Base-by-base conservation (phyloP, 1,139 yeast species). In the Suhomyces atakaporum region DNA sequence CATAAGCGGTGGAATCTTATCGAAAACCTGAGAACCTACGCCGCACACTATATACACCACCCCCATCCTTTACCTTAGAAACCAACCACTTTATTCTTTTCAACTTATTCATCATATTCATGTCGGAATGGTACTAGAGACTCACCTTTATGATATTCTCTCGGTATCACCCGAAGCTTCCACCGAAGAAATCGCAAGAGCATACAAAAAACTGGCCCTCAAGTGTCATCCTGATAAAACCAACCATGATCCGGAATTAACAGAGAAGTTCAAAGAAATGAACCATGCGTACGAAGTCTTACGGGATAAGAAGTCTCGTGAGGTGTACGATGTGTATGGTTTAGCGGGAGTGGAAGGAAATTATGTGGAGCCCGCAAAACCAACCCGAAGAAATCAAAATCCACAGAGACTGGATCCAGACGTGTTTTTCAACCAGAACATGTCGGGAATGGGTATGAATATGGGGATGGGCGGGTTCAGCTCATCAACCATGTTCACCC, bases 171-270 rank as follows among this genome's bases (percentile, higher is more conserved):
- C 60, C 5, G 43, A 44, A 6, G 73, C 75, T 4, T 49, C 71
- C 3, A 34, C 49, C 6, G 77, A 69, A 30, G 75, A 69, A 37
- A 69, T 71, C 12, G 56, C 73, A 13, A 57, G 56, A 29, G 58
- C 74, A 4, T 71, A 69, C 44, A 65, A 66, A 42, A 61, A 57
- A 43, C 57, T 61, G 39, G 76, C 76, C 3, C 53, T 71, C 20
- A 66, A 54, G 39, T 71, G 67, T 42, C 77, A 71, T 43, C 77
- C 77, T 1, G 77, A 71, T 46, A 71, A 71, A 46, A 71, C 74
- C 11, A 70, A 69, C 45, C 75, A 66, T 42, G 62, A 71, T 43
- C 71, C 73, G 1, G 62, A 56, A 34, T 49, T 68, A 25, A 70
- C 76, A 1, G 76, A 71, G 46, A 59, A 56, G 46, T 71, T 71